Base-by-base conservation (phyloP, 2,329 filamentous ascomycete genomes). In the Fusarium hostae region DNA sequence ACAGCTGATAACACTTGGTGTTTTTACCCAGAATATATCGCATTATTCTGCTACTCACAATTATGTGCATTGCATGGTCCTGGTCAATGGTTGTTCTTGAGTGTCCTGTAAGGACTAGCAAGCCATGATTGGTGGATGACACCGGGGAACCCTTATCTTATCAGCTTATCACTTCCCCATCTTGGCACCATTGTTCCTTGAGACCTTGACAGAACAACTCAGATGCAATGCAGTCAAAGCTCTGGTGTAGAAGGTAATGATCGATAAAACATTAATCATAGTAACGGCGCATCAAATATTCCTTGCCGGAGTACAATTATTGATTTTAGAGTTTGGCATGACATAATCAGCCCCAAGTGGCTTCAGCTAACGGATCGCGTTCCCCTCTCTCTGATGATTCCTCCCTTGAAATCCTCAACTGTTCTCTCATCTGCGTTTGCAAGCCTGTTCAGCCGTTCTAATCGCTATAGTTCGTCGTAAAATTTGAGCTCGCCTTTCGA, bases 1-100 rank as follows among this genome's bases (percentile, higher is more conserved):
- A 13, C 7, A 32, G 7, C 5, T 10, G 3, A 13, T 9, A 0
- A 6, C 1, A 9, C 11, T 12, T 9, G 7, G 0, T 6, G 0
- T 0, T 9, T 13, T 1, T 5, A 12, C 3, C 6, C 1, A 6
- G 18, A 16, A 39, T 5, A 1, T 12, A 2, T 7, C 11, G 3
- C 2, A 2, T 26, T 3, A 9, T 39, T 16, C 0, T 6, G 0
- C 15, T 3, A 52, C 2, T 4, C 4, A 9, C 4, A 20, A 3
- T 51, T 11, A 9, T 35, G 18, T 52, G 9, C n/a, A 2, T n/a
- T 26, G 6, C 20, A 12, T 5, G 24, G 4, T 3, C 3, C 8
- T n/a, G 9, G 15, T 6, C 2, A 11, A 16, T 37, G 3, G 15
- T 4, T 32, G 48, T 26, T 18, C 9, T 47, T 34, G 16, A 9